These are phyloP conservation scores for Pseudoperonospora humuli DNA, from an alignment of 352 stramenopile genomes.

Conservation along the genomic window DNA sequence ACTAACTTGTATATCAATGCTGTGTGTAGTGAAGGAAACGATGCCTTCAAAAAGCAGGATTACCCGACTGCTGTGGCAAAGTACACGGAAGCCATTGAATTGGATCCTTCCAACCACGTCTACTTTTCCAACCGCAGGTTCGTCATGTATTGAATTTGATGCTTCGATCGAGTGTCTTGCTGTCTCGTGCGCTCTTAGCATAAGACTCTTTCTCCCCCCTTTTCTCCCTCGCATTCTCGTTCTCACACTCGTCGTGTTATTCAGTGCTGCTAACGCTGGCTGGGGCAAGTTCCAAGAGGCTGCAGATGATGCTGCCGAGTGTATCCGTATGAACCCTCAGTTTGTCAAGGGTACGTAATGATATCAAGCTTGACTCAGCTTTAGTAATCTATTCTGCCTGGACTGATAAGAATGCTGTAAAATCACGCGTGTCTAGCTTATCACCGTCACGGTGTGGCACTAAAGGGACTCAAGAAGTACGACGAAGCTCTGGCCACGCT, in stretches of 20 bases:
- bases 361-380: conserved; percentile 4
- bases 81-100: conserved; percentile 88
- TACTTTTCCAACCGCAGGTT: conserved; percentile 93
- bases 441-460: conserved; percentile 89
- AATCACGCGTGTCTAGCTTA: conserved; percentile 76
- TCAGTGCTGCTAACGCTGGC: conserved; percentile 59
- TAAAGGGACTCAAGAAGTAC: conserved; percentile 85
- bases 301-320: conserved; percentile 79
- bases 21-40: conserved; percentile 85
- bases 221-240: conserved; percentile 2
- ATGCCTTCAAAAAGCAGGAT: conserved; percentile 89
- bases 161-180: neutral
- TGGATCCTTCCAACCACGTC: conserved; percentile 86
- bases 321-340: conserved; percentile 87
- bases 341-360: conserved; percentile 87
- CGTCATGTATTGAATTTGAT: neutral
- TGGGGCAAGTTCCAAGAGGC: conserved; percentile 75
- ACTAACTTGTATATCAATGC: neutral
- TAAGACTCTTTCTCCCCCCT: conserved; percentile 1
- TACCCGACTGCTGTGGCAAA: conserved; percentile 86
- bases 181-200: too few relatives aligned
- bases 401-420: neutral
- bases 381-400: too few relatives aligned
- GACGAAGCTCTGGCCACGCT: conserved; percentile 69
- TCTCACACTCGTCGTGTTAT: neutral